Evolutionary conservation across 169 alveolate species (phyloP), one percentile per base, ranked within the genome.

Genomic region (Cytauxzoon felis): DNA sequence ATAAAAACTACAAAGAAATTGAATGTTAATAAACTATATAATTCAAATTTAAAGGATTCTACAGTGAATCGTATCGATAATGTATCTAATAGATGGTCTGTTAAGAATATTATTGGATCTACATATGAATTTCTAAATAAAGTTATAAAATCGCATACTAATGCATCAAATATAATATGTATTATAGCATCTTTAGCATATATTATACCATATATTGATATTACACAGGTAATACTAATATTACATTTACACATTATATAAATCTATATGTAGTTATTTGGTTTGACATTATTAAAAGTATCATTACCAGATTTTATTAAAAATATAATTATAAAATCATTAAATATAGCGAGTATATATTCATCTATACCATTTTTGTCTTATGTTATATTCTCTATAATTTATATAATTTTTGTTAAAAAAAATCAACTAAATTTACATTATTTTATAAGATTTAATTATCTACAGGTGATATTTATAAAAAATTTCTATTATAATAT

Each of bases 101-200:
- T n/a, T n/a, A n/a, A n/a, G n/a, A n/a, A n/a, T n/a, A n/a, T n/a
- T n/a, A n/a, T n/a, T n/a, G n/a, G n/a, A n/a, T n/a, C n/a, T n/a
- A n/a, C n/a, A n/a, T n/a, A n/a, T n/a, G n/a, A n/a, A n/a, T n/a
- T n/a, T n/a, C n/a, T n/a, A n/a, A n/a, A n/a, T n/a, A 34, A 49
- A 5, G 51, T 52, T 5, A 23, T 52, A 9, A 52, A 13, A 9
- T 18, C 34, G 1, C 24, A 52, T 23, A 73, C 69, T 34, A 9
- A 73, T 52, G 79, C 78, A 16, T 41, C 84, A 0, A 70, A 62
- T 7, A 50, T 24, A 4, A 79, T 53, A 24, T 64, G 79, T 34
- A 57, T 73, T 34, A 45, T 33, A 23, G 76, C 84, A 24, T 34
- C 78, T 16, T 57, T 67, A 38, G 79, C 72, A 6, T 73, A 73